Evolutionary conservation across 2,329 filamentous ascomycete genomes (phyloP).

Genomic region (Stemphylium lycopersici): DNA sequence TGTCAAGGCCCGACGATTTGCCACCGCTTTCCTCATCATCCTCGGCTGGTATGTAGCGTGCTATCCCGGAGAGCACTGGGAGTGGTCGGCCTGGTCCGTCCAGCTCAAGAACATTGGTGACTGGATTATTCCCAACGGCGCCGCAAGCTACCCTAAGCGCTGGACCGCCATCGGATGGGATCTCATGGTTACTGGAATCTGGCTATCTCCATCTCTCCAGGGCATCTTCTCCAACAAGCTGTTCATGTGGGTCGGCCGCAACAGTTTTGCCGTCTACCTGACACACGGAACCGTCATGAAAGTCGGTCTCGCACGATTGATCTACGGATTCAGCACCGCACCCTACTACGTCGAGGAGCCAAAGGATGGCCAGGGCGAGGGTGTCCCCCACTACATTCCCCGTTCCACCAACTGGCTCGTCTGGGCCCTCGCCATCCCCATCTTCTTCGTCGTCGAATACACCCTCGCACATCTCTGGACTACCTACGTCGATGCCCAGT

Average conservation of each 20-base stretch:
- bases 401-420: constrained; percentile 47
- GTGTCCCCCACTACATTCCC: constrained; percentile 52
- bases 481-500: constrained; percentile 58
- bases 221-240: constrained; percentile 57
- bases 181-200: constrained; percentile 58
- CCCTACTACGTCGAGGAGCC: constrained; percentile 50
- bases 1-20: constrained; percentile 47
- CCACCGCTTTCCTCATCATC: constrained; percentile 49
- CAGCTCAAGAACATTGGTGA: constrained; percentile 50
- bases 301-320: constrained; percentile 58
- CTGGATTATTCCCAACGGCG: constrained; percentile 57
- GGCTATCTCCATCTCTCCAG: constrained; percentile 57
- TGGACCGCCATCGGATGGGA: constrained; percentile 58
- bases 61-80: constrained; percentile 58
- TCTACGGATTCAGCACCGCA: constrained; percentile 58
- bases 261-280: constrained; percentile 63
- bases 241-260: constrained; percentile 61
- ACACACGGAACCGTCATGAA: constrained; percentile 61
- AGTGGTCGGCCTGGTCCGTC: constrained; percentile 58
- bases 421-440: constrained; percentile 53
- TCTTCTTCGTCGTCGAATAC: constrained; percentile 57
- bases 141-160: constrained; percentile 50
- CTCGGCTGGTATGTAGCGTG: constrained; percentile 57
- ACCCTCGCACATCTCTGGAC: constrained; percentile 58
- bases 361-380: constrained; percentile 47